These are phyloP conservation scores for Trichoderma sp. DNA, from an alignment of 2,329 filamentous ascomycete genomes.

Conservation along the genomic window DNA sequence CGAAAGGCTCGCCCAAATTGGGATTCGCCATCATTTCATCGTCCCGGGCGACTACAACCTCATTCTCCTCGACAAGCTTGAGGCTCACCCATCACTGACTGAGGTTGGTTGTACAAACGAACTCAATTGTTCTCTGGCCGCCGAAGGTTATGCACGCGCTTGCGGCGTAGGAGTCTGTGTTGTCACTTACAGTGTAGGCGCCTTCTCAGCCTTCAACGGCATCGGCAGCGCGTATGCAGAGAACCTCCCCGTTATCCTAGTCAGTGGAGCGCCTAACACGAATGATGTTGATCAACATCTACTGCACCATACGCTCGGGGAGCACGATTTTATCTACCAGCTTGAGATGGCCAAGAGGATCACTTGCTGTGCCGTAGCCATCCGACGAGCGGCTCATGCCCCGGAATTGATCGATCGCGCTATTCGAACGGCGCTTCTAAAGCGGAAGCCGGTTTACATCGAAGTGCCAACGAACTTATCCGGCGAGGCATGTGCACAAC, in stretches of 20 bases:
- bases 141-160: not conserved
- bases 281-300: not conserved
- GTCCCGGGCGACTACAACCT: constrained; percentile 6
- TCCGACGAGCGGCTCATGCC: not conserved
- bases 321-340: not conserved
- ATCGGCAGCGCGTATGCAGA: constrained; percentile 22
- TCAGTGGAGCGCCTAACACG: constrained; percentile 23
- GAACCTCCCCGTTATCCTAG: constrained; percentile 22
- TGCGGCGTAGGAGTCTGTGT: constrained; percentile 8
- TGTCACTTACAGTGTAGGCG: constrained; percentile 25
- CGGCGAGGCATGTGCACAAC: not conserved
- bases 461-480: not conserved
- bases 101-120: not conserved
- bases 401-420: not conserved
- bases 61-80: not conserved
- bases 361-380: not conserved
- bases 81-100: not conserved
- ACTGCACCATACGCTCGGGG: not conserved
- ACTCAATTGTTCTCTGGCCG: not conserved
- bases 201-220: constrained; percentile 23
- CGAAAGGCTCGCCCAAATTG: not conserved
- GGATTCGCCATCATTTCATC: not conserved
- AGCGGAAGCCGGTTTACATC: not conserved
- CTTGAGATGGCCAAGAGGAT: not conserved
- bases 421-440: not conserved